phyloP scores from a whole-genome alignment of 1,284 basidiomycete genomes.

The Moniliophthora roreri region DNA sequence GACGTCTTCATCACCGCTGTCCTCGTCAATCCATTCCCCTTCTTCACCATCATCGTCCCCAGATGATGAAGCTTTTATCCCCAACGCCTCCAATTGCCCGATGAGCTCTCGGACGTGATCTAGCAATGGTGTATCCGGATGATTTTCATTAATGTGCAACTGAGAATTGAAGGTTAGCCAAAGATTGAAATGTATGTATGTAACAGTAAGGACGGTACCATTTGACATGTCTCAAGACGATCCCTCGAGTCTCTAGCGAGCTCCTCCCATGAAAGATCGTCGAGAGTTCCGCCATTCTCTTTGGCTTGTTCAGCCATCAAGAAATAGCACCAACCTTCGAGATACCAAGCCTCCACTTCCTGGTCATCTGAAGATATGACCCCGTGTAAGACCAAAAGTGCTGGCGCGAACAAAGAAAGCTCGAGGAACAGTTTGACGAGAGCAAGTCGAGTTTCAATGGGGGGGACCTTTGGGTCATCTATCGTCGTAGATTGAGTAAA shows the following conservation, averaged over 20 bases:
- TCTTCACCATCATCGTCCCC: conserved; percentile 55
- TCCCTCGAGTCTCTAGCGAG: conserved; percentile 80
- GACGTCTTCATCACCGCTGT: conserved; percentile 54
- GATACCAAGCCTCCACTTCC: conserved; percentile 90
- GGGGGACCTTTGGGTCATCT: conserved; percentile 76
- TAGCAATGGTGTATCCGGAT: conserved; percentile 79
- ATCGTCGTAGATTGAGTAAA: conserved; percentile 7
- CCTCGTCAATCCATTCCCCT: conserved; percentile 57
- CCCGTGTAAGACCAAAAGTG: conserved; percentile 76
- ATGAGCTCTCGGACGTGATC: conserved; percentile 80
- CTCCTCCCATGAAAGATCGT: conserved; percentile 72
- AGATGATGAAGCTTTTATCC: conserved; percentile 63
- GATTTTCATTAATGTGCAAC: conserved; percentile 72
- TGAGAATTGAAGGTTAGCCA: conserved; percentile 29
- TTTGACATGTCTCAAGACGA: conserved; percentile 81
- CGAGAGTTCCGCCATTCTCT: conserved; percentile 55
- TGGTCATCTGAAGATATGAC: conserved; percentile 85
- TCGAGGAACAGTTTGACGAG: conserved; percentile 88
- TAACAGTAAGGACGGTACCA: conserved; percentile 44
- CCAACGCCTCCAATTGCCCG: conserved; percentile 63
- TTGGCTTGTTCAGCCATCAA: conserved; percentile 70
- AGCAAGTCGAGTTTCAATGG: conserved; percentile 71
- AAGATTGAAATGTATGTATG: conserved; percentile 6
- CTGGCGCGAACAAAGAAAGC: conserved; percentile 66
- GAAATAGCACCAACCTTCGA: conserved; percentile 95